These are phyloP conservation scores for Myxozyma mucilagina DNA, from an alignment of 805 yeast species.

Conservation along the genomic window DNA sequence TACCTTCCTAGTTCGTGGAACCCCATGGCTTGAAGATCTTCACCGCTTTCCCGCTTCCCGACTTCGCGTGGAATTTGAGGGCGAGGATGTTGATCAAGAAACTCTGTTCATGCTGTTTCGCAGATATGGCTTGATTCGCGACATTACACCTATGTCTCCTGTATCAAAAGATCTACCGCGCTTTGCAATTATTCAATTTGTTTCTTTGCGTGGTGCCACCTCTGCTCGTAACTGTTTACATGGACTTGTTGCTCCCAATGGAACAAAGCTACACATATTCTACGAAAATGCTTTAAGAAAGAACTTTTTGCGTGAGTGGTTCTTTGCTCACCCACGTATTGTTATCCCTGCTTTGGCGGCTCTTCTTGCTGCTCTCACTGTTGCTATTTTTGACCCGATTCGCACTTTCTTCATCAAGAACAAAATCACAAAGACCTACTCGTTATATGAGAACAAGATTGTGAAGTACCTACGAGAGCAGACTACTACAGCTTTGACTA, in stretches of 20 bases:
- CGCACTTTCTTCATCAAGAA: conserved; percentile 75
- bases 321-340: conserved; percentile 76
- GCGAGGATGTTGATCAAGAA: conserved; percentile 72
- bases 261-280: conserved; percentile 70
- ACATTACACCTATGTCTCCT: conserved; percentile 61
- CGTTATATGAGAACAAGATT: conserved; percentile 33
- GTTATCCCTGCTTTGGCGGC: conserved; percentile 81
- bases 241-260: conserved; percentile 57
- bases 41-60: conserved; percentile 68
- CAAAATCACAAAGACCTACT: conserved; percentile 55
- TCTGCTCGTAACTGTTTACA: conserved; percentile 89
- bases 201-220: conserved; percentile 64
- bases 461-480: conserved; percentile 38
- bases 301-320: conserved; percentile 56
- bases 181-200: conserved; percentile 58
- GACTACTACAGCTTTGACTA: background rate
- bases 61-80: conserved; percentile 71
- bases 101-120: conserved; percentile 77
- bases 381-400: conserved; percentile 87
- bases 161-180: conserved; percentile 51
- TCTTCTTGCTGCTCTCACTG: conserved; percentile 75
- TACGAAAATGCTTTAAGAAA: conserved; percentile 60
- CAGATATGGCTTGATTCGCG: conserved; percentile 80
- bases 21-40: conserved; percentile 95
- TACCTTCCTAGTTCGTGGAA: conserved; percentile 79